These are phyloP conservation scores for Kodamaea sp. DNA, from an alignment of 1,139 yeast genomes.

Conservation along the genomic window DNA sequence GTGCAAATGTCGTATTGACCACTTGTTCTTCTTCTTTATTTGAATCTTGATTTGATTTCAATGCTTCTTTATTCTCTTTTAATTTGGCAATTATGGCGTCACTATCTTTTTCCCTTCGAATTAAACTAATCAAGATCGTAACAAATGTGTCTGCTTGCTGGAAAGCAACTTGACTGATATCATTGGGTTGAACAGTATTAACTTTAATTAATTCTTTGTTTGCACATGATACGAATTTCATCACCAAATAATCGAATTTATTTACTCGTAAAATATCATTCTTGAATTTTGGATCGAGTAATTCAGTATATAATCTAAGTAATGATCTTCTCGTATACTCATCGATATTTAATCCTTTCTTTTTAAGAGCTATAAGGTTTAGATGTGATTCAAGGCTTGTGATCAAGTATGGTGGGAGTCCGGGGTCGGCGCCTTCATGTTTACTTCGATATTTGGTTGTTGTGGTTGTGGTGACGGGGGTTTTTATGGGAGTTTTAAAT, in stretches of 20 bases:
- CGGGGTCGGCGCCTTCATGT: constrained; percentile 16
- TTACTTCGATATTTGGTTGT: constrained; percentile 1
- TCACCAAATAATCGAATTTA: constrained; percentile 60
- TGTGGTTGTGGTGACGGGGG: constrained; percentile 3
- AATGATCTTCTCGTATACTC: constrained; percentile 43
- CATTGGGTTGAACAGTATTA: constrained; percentile 36
- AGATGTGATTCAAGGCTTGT: constrained; percentile 47
- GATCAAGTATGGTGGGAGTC: constrained; percentile 47
- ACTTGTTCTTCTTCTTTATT: constrained; percentile 2
- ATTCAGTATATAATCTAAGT: constrained; percentile 59
- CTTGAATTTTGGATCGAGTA: constrained; percentile 48
- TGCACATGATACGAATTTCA: constrained; percentile 62
- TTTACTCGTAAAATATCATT: constrained; percentile 37
- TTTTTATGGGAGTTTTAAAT: constrained; percentile 40
- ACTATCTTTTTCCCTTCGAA: constrained; percentile 43
- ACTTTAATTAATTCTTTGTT: constrained; percentile 59
- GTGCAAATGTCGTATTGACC: constrained; percentile 22
- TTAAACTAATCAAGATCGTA: constrained; percentile 46
- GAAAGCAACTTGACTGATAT: constrained; percentile 47
- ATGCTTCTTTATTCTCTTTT: constrained; percentile 38
- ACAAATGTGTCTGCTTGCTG: constrained; percentile 58
- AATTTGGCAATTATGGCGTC: constrained; percentile 39
- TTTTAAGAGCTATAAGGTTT: constrained; percentile 52
- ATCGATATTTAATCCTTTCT: constrained; percentile 36
- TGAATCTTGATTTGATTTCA: constrained; percentile 25